Evolutionary conservation across 768 basidiomycete species (phyloP).

Genomic region (Tulasnella sp.): DNA sequence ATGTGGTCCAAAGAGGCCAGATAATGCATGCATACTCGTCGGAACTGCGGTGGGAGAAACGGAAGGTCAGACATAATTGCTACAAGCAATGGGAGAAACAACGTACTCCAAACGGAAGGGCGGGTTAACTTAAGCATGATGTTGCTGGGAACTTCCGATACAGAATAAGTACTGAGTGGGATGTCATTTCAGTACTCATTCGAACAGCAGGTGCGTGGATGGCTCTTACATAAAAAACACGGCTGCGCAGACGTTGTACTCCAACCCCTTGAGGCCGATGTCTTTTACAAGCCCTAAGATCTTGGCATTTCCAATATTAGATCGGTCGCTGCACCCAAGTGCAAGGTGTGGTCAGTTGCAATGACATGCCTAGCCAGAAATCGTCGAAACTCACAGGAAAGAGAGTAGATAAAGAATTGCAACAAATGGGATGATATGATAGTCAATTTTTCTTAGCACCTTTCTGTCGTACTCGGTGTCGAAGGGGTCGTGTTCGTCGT

Average conservation of each 20-base stretch:
- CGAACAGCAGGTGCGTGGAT: constrained; percentile 15
- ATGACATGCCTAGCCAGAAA: not conserved
- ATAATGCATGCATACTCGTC: not conserved
- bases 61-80: constrained; percentile 37
- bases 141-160: constrained; percentile 58
- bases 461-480: constrained; percentile 14
- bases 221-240: constrained; percentile 61
- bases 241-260: constrained; percentile 24
- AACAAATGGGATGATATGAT: constrained; percentile 60
- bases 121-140: constrained; percentile 63
- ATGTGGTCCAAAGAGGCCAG: not conserved
- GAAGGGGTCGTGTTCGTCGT: not conserved
- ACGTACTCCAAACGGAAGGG: constrained; percentile 69
- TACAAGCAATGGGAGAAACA: constrained; percentile 32
- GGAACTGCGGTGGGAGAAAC: not conserved
- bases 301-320: constrained; percentile 42
- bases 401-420: constrained; percentile 69
- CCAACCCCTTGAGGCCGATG: constrained; percentile 41
- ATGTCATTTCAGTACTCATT: constrained; percentile 27
- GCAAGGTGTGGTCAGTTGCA: not conserved
- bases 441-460: constrained; percentile 25
- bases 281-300: constrained; percentile 35
- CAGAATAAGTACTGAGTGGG: constrained; percentile 27
- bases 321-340: constrained; percentile 36
- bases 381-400: constrained; percentile 39